A percentile compares a stretch with the other conserved stretches of the same genome.
Conservation (phyloP, 176 grass and related monocot species). For the Melocanna baccifera region DNA sequence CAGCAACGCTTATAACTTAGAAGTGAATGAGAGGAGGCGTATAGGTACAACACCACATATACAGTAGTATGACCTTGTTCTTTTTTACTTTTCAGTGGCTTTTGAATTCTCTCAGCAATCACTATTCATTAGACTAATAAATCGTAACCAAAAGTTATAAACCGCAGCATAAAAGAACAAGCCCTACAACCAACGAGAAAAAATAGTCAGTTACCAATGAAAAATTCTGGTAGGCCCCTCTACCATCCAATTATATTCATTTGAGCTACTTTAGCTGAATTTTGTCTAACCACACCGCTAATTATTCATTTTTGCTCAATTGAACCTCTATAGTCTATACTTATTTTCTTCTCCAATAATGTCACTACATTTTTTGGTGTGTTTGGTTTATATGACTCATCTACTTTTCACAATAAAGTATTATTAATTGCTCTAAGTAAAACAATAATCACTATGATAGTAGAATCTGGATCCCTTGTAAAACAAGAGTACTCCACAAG, state of each 20-base stretch:
- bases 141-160: no score
- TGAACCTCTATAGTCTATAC: not conserved
- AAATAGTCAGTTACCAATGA: not conserved
- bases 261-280: not conserved
- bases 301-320: not conserved
- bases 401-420: not conserved
- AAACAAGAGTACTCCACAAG: not conserved
- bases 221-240: not conserved
- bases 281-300: not conserved
- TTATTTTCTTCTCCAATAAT: not conserved
- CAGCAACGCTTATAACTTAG: no score
- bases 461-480: not conserved
- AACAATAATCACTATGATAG: not conserved
- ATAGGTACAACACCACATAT: no score
- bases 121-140: no score
- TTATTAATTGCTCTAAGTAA: not conserved
- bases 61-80: no score
- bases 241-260: not conserved
- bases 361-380: not conserved
- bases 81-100: no score
- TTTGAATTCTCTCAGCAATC: no score
- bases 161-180: no score
- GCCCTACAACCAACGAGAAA: no score
- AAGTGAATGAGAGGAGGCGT: no score
- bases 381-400: not conserved